phyloP scores from a whole-genome alignment of 805 yeast genomes.

The Candida montana region DNA sequence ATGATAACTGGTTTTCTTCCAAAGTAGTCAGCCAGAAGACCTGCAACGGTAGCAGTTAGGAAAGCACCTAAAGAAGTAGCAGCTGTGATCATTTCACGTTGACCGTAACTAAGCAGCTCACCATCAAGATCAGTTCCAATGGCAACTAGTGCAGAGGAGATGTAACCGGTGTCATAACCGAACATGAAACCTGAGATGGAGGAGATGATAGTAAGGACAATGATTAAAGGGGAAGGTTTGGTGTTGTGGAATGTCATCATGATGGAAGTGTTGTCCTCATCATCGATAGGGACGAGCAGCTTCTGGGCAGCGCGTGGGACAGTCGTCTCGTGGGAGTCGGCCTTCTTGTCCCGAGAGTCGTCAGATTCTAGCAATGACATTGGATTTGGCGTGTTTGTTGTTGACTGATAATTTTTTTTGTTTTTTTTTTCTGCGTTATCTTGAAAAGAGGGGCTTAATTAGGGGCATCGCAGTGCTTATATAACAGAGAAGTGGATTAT shows the following conservation, averaged over 20 bases:
- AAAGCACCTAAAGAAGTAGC: constrained; percentile 95
- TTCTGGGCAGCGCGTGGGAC: neutral
- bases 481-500: too few relatives aligned
- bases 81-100: constrained; percentile 86
- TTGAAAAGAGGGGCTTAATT: too few relatives aligned
- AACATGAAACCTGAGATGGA: constrained; percentile 95
- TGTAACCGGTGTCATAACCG: constrained; percentile 97
- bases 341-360: neutral
- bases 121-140: constrained; percentile 71
- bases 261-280: constrained; percentile 45
- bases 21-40: constrained; percentile 70
- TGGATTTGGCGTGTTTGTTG: too few relatives aligned
- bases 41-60: constrained; percentile 73
- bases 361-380: neutral
- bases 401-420: too few relatives aligned
- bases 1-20: constrained; percentile 85
- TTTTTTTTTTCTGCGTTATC: too few relatives aligned
- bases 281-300: constrained; percentile 33
- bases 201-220: constrained; percentile 65
- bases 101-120: constrained; percentile 58
- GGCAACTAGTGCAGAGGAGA: constrained; percentile 86
- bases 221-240: constrained; percentile 57
- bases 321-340: neutral
- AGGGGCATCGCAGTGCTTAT: too few relatives aligned
- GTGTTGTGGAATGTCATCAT: constrained; percentile 43